Percentiles rank a stretch among this genome's conserved stretches.
These are phyloP conservation scores for Triticum turgidum DNA, from an alignment of 176 grass and related monocot genomes.

Conservation along the genomic window DNA sequence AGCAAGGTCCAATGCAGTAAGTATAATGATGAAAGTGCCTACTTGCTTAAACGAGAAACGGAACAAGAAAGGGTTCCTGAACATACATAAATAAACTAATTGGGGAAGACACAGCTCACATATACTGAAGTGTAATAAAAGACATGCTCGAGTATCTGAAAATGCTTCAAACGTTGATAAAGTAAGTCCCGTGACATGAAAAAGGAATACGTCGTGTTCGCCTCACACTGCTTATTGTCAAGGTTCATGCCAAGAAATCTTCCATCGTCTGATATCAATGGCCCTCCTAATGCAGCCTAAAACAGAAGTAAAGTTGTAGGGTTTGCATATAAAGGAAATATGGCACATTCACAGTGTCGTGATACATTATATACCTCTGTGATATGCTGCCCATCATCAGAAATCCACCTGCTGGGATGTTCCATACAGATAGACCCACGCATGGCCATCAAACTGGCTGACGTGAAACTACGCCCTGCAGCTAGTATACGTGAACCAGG, in stretches of 20 bases:
- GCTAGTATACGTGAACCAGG: neutral
- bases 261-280: neutral
- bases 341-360: neutral
- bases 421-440: too few species aligned
- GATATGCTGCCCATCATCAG: too few species aligned
- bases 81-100: too few species aligned
- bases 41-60: too few species aligned
- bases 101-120: neutral
- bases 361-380: neutral
- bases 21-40: too few species aligned
- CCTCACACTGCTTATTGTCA: neutral
- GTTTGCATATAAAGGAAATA: neutral
- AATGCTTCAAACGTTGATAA: neutral
- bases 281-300: neutral
- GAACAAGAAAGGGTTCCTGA: too few species aligned
- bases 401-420: too few species aligned
- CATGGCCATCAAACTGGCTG: neutral
- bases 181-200: too few species aligned
- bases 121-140: neutral
- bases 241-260: neutral
- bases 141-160: neutral
- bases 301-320: neutral
- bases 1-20: too few species aligned
- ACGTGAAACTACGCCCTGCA: neutral
- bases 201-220: too few species aligned